phyloP scores from a whole-genome alignment of 2,329 filamentous ascomycete genomes.

The Sporothrix globosa region DNA sequence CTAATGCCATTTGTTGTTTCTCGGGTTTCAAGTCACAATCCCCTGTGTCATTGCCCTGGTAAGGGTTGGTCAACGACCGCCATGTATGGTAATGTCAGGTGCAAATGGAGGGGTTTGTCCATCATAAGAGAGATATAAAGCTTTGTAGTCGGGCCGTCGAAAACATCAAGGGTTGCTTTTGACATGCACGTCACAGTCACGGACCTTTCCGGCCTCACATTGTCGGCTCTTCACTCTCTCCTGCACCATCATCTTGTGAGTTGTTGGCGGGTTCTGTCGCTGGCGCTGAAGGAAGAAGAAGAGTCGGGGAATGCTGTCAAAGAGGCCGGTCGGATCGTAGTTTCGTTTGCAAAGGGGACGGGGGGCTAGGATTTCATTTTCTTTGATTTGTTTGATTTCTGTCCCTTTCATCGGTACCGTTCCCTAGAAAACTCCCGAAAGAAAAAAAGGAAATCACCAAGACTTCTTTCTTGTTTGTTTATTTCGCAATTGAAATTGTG shows the following conservation, averaged over 20 bases:
- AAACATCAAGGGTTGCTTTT: background rate
- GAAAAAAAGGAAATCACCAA: conserved; percentile 25
- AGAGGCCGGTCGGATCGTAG: background rate
- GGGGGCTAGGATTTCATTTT: conserved; percentile 17
- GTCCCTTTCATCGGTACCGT: conserved; percentile 31
- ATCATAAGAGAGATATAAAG: background rate
- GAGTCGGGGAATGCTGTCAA: background rate
- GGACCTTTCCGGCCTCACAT: conserved; percentile 25
- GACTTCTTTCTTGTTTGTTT: conserved; percentile 26
- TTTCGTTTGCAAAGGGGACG: background rate
- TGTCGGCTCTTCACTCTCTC: conserved; percentile 14
- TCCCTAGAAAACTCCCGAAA: conserved; percentile 33
- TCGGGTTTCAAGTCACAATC: conserved; percentile 19
- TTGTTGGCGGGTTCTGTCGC: too few relatives aligned
- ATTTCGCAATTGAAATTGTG: conserved; percentile 12
- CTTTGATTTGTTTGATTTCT: conserved; percentile 26
- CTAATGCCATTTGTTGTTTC: conserved; percentile 52
- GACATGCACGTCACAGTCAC: conserved; percentile 22
- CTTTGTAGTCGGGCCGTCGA: background rate
- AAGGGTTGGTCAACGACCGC: background rate
- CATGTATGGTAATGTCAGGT: background rate
- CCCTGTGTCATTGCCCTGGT: conserved; percentile 16
- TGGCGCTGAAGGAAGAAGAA: background rate
- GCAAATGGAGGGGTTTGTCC: background rate
- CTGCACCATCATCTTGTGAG: too few relatives aligned